A percentile compares a stretch with the other conserved stretches of the same genome.
These are phyloP conservation scores for Jackrogersella multiformis DNA, from an alignment of 495 filamentous ascomycete species.

Conservation along the genomic window DNA sequence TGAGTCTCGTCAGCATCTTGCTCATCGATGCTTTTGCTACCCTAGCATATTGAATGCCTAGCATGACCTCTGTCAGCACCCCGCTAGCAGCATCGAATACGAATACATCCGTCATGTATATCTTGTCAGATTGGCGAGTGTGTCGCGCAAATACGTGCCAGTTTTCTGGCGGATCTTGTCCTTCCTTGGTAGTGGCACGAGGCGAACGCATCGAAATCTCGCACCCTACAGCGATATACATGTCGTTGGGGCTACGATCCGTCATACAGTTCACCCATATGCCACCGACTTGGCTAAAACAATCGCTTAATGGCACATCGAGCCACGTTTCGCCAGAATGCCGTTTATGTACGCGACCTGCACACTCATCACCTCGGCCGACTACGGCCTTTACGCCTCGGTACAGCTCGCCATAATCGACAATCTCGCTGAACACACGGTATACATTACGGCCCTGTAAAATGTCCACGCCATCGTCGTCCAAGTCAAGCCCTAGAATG, in stretches of 20 bases:
- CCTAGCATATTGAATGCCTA: conserved; percentile 56
- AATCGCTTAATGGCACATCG: conserved; percentile 17
- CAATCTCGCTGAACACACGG: conserved; percentile 51
- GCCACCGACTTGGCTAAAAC: conserved; percentile 60
- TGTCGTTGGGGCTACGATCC: conserved; percentile 24
- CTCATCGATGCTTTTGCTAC: conserved; percentile 32
- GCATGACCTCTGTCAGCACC: conserved; percentile 52
- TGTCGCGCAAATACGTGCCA: conserved; percentile 20
- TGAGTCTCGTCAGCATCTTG: background rate
- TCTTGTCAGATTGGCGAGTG: conserved; percentile 31
- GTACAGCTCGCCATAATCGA: conserved; percentile 56
- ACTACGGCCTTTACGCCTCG: conserved; percentile 56
- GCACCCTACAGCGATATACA: background rate
- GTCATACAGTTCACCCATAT: conserved; percentile 64
- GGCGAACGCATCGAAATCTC: background rate
- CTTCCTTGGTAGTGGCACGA: background rate
- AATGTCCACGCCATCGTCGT: conserved; percentile 53
- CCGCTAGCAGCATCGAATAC: conserved; percentile 55
- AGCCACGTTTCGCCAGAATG: conserved; percentile 43
- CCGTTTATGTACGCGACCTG: conserved; percentile 51
- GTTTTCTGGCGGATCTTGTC: background rate
- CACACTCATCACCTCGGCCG: conserved; percentile 50
- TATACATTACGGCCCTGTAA: conserved; percentile 61
- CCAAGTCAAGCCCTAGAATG: conserved; percentile 42
- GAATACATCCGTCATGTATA: conserved; percentile 58